These are phyloP conservation scores for Penicillium maclennaniae DNA, from an alignment of 495 filamentous ascomycete genomes.

Conservation along the genomic window DNA sequence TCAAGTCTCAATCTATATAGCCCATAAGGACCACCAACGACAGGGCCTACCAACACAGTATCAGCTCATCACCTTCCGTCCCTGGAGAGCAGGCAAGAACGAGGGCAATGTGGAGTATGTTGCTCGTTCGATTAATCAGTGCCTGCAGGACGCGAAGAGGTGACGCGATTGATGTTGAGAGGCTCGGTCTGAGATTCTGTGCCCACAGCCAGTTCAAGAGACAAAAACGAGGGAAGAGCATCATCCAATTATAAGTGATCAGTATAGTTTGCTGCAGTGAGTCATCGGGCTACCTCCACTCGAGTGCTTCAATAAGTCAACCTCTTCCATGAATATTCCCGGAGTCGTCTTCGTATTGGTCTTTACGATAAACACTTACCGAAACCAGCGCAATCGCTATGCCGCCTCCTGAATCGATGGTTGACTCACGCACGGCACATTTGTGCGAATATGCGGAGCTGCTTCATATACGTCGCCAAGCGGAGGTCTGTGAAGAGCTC, in stretches of 20 bases:
- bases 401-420: neutral
- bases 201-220: too few relatives aligned
- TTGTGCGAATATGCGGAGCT: slow-evolving; percentile 10
- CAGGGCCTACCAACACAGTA: too few relatives aligned
- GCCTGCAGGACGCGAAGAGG: neutral
- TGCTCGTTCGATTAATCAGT: slow-evolving; percentile 16
- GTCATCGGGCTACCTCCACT: neutral
- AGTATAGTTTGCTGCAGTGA: neutral
- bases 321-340: neutral
- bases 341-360: neutral
- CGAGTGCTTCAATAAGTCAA: neutral
- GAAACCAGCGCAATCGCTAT: neutral
- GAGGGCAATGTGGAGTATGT: slow-evolving; percentile 40
- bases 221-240: too few relatives aligned
- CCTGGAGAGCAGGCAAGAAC: slow-evolving; percentile 44
- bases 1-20: slow-evolving; percentile 34
- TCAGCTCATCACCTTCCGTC: too few relatives aligned
- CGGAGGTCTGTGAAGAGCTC: slow-evolving; percentile 7
- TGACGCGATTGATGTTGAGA: neutral
- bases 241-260: too few relatives aligned
- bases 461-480: slow-evolving; percentile 15
- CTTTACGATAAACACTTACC: neutral
- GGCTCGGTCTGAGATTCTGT: neutral
- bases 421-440: neutral
- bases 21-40: too few relatives aligned